Conservation (phyloP, 768 basidiomycete genomes). For the Daedalea quercina region DNA sequence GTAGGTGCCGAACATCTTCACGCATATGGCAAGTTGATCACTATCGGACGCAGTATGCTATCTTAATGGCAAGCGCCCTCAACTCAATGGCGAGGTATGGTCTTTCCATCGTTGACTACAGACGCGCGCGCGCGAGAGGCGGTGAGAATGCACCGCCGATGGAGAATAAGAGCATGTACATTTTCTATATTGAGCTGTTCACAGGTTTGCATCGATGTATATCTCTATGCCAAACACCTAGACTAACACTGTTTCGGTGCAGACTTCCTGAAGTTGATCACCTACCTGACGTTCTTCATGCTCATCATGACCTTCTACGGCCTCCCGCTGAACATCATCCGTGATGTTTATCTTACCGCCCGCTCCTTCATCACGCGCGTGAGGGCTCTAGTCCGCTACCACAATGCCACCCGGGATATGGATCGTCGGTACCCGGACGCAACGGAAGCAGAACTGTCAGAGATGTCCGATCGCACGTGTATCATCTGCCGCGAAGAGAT, state of each 20-base stretch:
- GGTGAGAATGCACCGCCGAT: conserved; percentile 86
- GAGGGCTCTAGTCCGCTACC: conserved; percentile 86
- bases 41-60: conserved; percentile 61
- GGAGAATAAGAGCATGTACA: conserved; percentile 98
- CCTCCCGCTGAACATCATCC: conserved; percentile 91
- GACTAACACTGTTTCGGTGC: conserved; percentile 7
- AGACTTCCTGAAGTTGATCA: conserved; percentile 93
- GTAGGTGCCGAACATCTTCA: conserved; percentile 32
- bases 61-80: conserved; percentile 74
- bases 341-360: conserved; percentile 94
- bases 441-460: conserved; percentile 73
- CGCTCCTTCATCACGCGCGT: conserved; percentile 86
- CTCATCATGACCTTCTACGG: conserved; percentile 94
- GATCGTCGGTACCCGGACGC: conserved; percentile 93
- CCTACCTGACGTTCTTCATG: conserved; percentile 89
- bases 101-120: conserved; percentile 75
- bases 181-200: conserved; percentile 88
- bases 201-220: conserved; percentile 54
- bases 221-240: conserved; percentile 1
- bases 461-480: conserved; percentile 85
- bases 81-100: conserved; percentile 79
- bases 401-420: conserved; percentile 94
- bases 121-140: conserved; percentile 69
- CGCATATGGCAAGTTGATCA: not conserved
- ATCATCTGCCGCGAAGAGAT: conserved; percentile 99